Base-by-base conservation (phyloP, 108 stramenopile species). In the Cyclotella sp. region DNA sequence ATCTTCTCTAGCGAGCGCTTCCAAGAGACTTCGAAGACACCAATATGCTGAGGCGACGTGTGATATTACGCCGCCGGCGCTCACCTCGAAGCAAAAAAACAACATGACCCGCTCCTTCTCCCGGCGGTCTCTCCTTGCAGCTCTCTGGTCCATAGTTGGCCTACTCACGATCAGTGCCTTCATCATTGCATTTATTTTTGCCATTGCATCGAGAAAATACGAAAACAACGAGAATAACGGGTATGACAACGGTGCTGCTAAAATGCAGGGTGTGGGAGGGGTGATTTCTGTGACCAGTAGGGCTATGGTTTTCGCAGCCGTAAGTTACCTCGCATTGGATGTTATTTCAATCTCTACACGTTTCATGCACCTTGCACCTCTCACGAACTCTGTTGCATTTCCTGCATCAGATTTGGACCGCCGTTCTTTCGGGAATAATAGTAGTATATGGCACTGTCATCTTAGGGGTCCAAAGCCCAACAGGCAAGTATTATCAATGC, bases 401-500 rank as follows among this genome's bases (percentile, higher is more conserved):
- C 18, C 12, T 13, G 34, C 10, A 9, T 28, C 59, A 72, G 71
- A 55, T 92, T 27, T 95, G 95, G 95, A 92, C 92, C 12, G 91
- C 88, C 11, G 89, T 91, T 0, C 67, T 95, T 29, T 85, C 92
- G 11, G 78, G 82, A 12, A 81, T 93, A n/a, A 59, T 95, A 40
- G 81, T 81, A 0, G 67, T 90, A 0, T 92, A 90, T 75, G 95
- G 95, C 11, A 92, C 90, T 12, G 91, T 93, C 0, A 73, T 95
- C 42, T 63, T 95, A 43, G 95, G 95, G 27, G 86, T 91, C 60
- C 86, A 85, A 74, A 79, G 77, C 15, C 95, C 95, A 0, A 88
- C 91, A 14, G 95, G 92, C 4, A 81, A 84, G 54, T 95, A 95
- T 67, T 93, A 95, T 65, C 80, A 84, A 5, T 93, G 92, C 52